These are phyloP conservation scores for Rhodotorula sp. DNA, from an alignment of 1,284 basidiomycete species.

Conservation along the genomic window DNA sequence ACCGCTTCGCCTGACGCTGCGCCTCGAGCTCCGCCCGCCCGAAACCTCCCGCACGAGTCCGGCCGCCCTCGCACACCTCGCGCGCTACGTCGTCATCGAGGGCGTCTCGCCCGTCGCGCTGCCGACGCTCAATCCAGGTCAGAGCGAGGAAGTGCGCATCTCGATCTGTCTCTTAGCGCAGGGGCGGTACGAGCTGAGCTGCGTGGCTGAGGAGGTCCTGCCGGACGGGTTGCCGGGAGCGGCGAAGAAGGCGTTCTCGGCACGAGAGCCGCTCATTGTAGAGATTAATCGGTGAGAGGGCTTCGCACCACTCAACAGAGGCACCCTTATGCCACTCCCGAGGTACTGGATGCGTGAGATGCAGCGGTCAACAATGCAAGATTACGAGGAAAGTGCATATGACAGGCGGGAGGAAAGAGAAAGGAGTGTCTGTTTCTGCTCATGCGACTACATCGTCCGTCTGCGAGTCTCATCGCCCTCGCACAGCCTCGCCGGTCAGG, in stretches of 20 bases:
- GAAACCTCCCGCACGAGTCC: conserved; percentile 56
- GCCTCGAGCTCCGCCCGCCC: conserved; percentile 47
- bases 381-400: background rate
- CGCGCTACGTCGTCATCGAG: conserved; percentile 42
- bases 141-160: conserved; percentile 53
- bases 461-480: too few relatives aligned
- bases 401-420: background rate
- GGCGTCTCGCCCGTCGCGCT: conserved; percentile 35
- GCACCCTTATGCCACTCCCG: too few relatives aligned
- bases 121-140: conserved; percentile 21
- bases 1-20: conserved; percentile 44
- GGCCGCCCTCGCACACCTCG: conserved; percentile 28
- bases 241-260: conserved; percentile 1
- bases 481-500: background rate
- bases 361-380: background rate
- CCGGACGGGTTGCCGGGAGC: background rate
- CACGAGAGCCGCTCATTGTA: conserved; percentile 10
- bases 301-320: background rate
- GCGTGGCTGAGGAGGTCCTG: conserved; percentile 51
- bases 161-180: conserved; percentile 72
- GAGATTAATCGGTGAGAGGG: conserved; percentile 7
- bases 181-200: conserved; percentile 69
- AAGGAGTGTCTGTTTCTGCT: conserved; percentile 8
- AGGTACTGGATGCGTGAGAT: too few relatives aligned
- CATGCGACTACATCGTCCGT: background rate